phyloP scores from a whole-genome alignment of 169 alveolate genomes.

The Ichthyophthirius multifiliis region DNA sequence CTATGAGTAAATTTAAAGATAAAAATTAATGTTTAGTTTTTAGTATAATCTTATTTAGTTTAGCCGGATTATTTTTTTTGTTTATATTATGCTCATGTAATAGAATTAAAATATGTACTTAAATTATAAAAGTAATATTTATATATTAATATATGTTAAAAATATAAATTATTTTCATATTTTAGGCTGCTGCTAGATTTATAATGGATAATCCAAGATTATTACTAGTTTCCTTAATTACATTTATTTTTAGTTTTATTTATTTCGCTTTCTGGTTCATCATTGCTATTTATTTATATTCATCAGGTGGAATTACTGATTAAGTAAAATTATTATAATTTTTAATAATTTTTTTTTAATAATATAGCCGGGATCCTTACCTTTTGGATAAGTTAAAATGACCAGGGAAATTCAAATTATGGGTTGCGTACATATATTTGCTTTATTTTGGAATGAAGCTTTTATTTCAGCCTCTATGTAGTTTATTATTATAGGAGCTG shows the following conservation, averaged over 20 bases:
- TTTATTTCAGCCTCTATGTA: not conserved
- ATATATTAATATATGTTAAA: not conserved
- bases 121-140: not conserved
- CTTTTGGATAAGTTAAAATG: not conserved
- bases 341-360: not conserved
- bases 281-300: not conserved
- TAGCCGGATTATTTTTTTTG: not conserved
- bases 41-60: not conserved
- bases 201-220: not conserved
- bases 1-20: not conserved
- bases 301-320: not conserved
- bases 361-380: not conserved
- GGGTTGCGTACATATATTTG: not conserved
- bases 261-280: not conserved
- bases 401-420: not conserved
- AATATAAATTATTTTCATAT: not conserved
- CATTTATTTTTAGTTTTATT: not conserved
- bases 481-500: not conserved
- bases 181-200: not conserved
- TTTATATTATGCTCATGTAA: not conserved
- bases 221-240: not conserved
- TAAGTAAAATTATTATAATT: not conserved
- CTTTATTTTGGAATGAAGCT: not conserved
- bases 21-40: not conserved
- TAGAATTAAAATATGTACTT: not conserved